A percentile compares a stretch with the other conserved stretches of the same genome.
phyloP scores from a whole-genome alignment of 305 asterid genomes.

The Stenogyne calaminthoides region DNA sequence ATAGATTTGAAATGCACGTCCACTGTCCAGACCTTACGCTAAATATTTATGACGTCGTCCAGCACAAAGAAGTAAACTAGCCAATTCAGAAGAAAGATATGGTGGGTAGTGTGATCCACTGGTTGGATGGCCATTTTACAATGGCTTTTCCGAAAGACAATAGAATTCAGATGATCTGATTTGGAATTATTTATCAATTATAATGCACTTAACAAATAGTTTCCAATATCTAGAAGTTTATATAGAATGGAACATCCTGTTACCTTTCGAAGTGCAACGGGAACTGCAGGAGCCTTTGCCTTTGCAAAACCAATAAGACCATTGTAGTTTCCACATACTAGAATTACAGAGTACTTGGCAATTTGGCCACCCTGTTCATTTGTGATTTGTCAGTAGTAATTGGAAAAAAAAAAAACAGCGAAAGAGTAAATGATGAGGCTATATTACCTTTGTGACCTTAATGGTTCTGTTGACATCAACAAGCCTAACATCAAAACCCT shows the following conservation, averaged over 20 bases:
- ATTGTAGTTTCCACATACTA: slow-evolving; percentile 94
- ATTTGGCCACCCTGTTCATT: slow-evolving; percentile 81
- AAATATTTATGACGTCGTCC: neutral
- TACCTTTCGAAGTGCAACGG: slow-evolving; percentile 89
- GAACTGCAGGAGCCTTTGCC: slow-evolving; percentile 83
- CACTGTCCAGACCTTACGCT: slow-evolving; percentile 12
- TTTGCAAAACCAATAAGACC: slow-evolving; percentile 94
- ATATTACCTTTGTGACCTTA: slow-evolving; percentile 85
- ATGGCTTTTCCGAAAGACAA: neutral
- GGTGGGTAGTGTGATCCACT: neutral
- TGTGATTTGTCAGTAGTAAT: slow-evolving; percentile 24
- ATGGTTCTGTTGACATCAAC: slow-evolving; percentile 82
- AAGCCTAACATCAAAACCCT: slow-evolving; percentile 95
- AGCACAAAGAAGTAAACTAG: too few relatives aligned
- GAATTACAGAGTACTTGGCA: slow-evolving; percentile 75
- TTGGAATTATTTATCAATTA: neutral
- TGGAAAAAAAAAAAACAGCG: slow-evolving; percentile 18
- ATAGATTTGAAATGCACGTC: slow-evolving; percentile 13
- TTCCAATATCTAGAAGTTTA: too few relatives aligned
- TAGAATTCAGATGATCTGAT: neutral
- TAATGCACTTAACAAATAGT: neutral
- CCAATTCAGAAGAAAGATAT: neutral
- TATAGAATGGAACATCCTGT: neutral
- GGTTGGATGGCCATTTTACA: neutral
- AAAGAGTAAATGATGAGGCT: slow-evolving; percentile 12